Conservation (phyloP, 1,139 yeast genomes). For the Kodamaea sp. region DNA sequence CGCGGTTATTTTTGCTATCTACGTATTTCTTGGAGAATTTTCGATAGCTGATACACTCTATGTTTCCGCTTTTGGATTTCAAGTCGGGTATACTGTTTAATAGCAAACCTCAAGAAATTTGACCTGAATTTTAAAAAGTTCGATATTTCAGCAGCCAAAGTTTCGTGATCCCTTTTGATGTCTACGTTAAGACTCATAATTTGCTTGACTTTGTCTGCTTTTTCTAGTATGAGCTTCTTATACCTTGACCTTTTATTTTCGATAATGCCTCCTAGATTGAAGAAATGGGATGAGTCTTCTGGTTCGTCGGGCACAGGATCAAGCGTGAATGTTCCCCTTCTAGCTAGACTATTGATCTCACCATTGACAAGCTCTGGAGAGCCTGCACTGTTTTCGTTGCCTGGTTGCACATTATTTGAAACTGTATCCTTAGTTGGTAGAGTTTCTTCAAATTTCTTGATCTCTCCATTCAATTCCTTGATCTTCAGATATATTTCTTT, state of each 20-base stretch:
- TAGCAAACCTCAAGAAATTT: constrained; percentile 36
- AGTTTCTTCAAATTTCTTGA: constrained; percentile 27
- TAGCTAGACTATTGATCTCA: neutral
- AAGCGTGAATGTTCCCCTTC: constrained; percentile 12
- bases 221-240: constrained; percentile 29
- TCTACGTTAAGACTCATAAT: constrained; percentile 37
- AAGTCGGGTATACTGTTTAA: constrained; percentile 31
- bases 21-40: constrained; percentile 2
- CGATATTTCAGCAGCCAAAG: constrained; percentile 62
- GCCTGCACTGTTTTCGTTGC: neutral
- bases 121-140: constrained; percentile 54
- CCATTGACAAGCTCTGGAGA: neutral
- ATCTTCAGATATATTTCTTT: constrained; percentile 41
- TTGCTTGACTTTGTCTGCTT: constrained; percentile 35
- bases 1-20: neutral
- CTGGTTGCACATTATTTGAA: neutral
- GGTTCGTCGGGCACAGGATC: constrained; percentile 7
- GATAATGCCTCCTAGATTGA: constrained; percentile 34
- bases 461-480: constrained; percentile 31
- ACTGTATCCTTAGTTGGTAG: neutral
- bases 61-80: constrained; percentile 11
- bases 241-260: constrained; percentile 40
- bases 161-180: constrained; percentile 54
- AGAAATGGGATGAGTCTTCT: constrained; percentile 22
- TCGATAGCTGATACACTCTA: constrained; percentile 3